Evolutionary conservation across 164 flowering plant species (phyloP), one percentile per base, ranked within the genome.

Genomic region (Magnolia sinica): DNA sequence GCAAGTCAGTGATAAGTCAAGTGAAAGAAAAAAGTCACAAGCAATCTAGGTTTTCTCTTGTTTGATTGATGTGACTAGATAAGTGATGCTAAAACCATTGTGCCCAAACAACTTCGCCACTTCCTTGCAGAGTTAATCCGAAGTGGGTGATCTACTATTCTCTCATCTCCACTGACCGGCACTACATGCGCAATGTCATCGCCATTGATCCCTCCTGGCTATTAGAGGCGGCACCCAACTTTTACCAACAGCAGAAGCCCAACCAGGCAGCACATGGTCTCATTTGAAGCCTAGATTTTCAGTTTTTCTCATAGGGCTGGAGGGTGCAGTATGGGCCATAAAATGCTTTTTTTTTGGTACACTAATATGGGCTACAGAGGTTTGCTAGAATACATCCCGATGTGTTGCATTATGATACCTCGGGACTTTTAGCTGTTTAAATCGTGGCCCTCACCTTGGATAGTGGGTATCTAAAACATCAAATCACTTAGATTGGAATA

Each of bases 181-280:
- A 89, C 27, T 96, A 96, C 84, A 93, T 93, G 97, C 92, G 98
- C 72, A 94, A 94, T 74, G 98, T 96, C 29, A 88, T 90, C 61
- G 71, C 98, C 27, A 88, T 96, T n/a, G 98, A 96, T 63, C 95
- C 98, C 49, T 87, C 96, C 31, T 92, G 97, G 97, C 83, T 96
- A 16, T 85, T 77, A 64, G 98, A 96, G 84, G 90, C 84, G 16
- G 97, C 98, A 29, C 98, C 98, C 10, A 91, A 95, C 73, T 93
- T 90, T 74, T 93, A 87, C 85, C 88, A 83, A 81, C 81, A 77
- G 13, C 87, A 83, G 67, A 86, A 73, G 19, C 80, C 65, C 70
- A 86, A 76, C 71, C 61, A 80, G n/a, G 61, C 74, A 63, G 49
- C 81, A 68, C 71, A 71, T 86, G 79, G 82, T 51, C 72, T 52